Conservation (phyloP, 805 yeast species). For the Lipomyces yamadae region DNA sequence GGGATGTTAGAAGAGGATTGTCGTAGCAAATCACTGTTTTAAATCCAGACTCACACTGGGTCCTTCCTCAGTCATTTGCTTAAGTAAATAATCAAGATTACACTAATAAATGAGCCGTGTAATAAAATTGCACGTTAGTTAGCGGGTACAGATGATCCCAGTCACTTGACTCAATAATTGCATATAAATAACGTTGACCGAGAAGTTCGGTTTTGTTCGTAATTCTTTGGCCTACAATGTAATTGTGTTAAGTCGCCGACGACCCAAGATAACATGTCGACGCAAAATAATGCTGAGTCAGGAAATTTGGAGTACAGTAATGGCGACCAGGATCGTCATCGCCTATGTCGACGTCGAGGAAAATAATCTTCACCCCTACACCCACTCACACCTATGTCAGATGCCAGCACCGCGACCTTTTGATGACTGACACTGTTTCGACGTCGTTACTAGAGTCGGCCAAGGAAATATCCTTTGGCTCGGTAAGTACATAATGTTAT, state of each 20-base stretch:
- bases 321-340: neutral
- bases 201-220: too few species aligned
- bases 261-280: too few species aligned
- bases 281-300: too few species aligned
- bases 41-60: neutral
- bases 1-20: neutral
- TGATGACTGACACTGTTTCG: conserved; percentile 3
- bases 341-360: neutral
- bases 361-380: neutral
- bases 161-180: too few species aligned
- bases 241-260: too few species aligned
- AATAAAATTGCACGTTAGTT: neutral
- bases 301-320: too few species aligned
- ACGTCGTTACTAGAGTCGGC: conserved; percentile 20
- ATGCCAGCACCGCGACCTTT: neutral
- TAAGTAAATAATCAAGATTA: neutral
- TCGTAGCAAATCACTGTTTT: neutral
- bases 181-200: too few species aligned
- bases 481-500: conserved; percentile 15
- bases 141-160: neutral
- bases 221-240: too few species aligned
- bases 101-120: neutral
- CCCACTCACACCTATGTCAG: neutral
- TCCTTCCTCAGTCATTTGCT: neutral
- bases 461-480: conserved; percentile 27